Conservation (phyloP, 495 filamentous ascomycete genomes). For the Letharia columbiana region DNA sequence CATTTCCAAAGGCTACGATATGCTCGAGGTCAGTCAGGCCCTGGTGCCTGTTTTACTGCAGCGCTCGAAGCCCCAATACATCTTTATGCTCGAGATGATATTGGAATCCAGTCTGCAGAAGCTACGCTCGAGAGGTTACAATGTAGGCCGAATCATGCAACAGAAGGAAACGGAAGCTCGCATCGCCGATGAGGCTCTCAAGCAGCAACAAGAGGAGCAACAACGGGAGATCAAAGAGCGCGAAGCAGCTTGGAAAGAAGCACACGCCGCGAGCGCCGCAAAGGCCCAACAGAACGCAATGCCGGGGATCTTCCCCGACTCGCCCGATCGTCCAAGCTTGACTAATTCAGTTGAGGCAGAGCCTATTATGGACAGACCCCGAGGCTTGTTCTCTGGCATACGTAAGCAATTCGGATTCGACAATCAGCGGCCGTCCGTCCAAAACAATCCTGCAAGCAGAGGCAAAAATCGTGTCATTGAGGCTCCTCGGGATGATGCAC, state of each 20-base stretch:
- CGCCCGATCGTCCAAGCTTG: constrained; percentile 35
- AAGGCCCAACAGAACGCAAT: constrained; percentile 39
- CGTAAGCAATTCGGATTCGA: constrained; percentile 59
- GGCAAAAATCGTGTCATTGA: constrained; percentile 4
- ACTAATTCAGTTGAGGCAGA: constrained; percentile 31
- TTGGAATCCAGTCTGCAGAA: constrained; percentile 71
- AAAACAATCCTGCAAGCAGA: constrained; percentile 16
- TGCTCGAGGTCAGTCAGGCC: constrained; percentile 82
- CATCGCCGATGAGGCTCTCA: constrained; percentile 72
- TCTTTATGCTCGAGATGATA: constrained; percentile 78
- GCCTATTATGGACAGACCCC: constrained; percentile 26
- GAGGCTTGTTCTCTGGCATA: constrained; percentile 56
- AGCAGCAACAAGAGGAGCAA: constrained; percentile 71
- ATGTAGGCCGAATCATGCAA: constrained; percentile 84
- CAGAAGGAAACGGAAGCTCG: constrained; percentile 75
- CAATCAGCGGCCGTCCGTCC: constrained; percentile 39
- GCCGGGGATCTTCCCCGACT: constrained; percentile 61
- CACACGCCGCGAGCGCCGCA: constrained; percentile 27
- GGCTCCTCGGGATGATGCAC: constrained; percentile 28
- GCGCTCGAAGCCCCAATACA: constrained; percentile 77
- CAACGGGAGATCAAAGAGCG: constrained; percentile 52
- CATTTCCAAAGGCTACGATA: constrained; percentile 55
- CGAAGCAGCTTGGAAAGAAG: constrained; percentile 45
- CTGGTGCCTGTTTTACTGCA: constrained; percentile 69
- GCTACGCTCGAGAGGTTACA: constrained; percentile 77